A percentile compares a stretch with the other conserved stretches of the same genome.
These are phyloP conservation scores for Sporothrix curviconia DNA, from an alignment of 2,329 filamentous ascomycete genomes.

Conservation along the genomic window DNA sequence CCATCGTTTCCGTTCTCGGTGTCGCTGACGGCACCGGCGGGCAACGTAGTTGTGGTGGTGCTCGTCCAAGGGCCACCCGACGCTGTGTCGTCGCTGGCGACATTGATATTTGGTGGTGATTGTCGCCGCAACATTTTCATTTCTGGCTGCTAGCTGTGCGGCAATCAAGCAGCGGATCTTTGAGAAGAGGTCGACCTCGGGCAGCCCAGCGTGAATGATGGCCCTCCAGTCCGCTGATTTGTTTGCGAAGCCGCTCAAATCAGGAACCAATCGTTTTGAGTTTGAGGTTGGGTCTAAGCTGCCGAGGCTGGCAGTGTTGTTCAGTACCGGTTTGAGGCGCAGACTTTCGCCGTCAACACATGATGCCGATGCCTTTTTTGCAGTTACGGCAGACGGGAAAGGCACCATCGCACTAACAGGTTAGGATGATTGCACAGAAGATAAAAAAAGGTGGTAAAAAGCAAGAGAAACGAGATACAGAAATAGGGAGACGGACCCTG, in stretches of 20 bases:
- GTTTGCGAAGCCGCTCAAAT: conserved; percentile 27
- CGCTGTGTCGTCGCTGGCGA: background rate
- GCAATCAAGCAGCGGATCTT: conserved; percentile 18
- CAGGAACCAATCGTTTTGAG: too few species aligned
- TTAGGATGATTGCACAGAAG: too few species aligned
- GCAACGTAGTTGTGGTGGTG: background rate
- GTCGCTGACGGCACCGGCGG: background rate
- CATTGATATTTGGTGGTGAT: too few species aligned
- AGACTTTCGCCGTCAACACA: conserved; percentile 34
- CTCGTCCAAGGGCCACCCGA: background rate
- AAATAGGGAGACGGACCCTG: conserved; percentile 31
- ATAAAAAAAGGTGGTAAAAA: too few species aligned
- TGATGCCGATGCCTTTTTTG: conserved; percentile 32
- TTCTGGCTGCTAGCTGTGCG: conserved; percentile 32
- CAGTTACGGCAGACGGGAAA: conserved; percentile 38
- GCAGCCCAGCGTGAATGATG: conserved; percentile 21
- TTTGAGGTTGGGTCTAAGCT: too few species aligned
- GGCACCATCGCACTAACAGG: conserved; percentile 42
- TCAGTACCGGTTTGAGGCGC: background rate
- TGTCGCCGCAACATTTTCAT: background rate
- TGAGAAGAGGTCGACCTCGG: conserved; percentile 31
- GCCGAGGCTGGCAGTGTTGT: background rate
- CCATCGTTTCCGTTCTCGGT: background rate
- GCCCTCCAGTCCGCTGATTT: conserved; percentile 42
- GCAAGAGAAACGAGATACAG: background rate